Conservation (phyloP, 164 flowering plant genomes). For the Annona cherimola region DNA sequence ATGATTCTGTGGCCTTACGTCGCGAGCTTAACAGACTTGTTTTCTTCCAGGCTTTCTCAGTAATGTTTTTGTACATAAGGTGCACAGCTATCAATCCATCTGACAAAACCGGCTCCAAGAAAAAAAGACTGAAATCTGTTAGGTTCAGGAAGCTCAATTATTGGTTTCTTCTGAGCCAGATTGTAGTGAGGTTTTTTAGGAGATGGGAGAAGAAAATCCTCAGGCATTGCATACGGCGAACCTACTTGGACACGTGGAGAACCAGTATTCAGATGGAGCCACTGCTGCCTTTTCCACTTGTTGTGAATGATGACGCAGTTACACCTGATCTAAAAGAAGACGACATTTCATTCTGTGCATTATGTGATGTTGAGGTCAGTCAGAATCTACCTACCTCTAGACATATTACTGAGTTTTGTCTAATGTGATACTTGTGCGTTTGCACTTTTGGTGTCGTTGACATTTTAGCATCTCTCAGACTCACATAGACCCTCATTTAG, state of each 20-base stretch:
- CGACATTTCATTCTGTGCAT: slow-evolving; percentile 67
- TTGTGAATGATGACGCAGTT: slow-evolving; percentile 56
- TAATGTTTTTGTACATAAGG: slow-evolving; percentile 62
- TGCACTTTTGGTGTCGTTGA: neutral
- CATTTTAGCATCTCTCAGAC: neutral
- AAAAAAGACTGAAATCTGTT: slow-evolving; percentile 39
- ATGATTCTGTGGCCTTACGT: neutral
- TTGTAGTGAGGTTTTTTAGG: slow-evolving; percentile 52
- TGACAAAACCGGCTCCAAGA: slow-evolving; percentile 61
- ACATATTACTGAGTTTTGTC: neutral
- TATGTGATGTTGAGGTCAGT: slow-evolving; percentile 78
- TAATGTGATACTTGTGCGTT: neutral
- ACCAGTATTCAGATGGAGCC: slow-evolving; percentile 57
- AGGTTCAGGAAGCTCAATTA: slow-evolving; percentile 42
- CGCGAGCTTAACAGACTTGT: slow-evolving; percentile 8
- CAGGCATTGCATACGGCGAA: slow-evolving; percentile 61
- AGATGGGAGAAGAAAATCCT: slow-evolving; percentile 78
- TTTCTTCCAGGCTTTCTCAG: slow-evolving; percentile 58
- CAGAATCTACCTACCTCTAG: neutral
- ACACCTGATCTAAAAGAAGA: slow-evolving; percentile 56
- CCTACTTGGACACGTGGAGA: slow-evolving; percentile 64
- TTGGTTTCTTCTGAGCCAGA: slow-evolving; percentile 51
- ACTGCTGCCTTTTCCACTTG: slow-evolving; percentile 71
- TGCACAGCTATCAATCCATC: slow-evolving; percentile 87
- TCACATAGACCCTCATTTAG: neutral